phyloP scores from a whole-genome alignment of 306 rosid species.

The Fagus sylvatica region DNA sequence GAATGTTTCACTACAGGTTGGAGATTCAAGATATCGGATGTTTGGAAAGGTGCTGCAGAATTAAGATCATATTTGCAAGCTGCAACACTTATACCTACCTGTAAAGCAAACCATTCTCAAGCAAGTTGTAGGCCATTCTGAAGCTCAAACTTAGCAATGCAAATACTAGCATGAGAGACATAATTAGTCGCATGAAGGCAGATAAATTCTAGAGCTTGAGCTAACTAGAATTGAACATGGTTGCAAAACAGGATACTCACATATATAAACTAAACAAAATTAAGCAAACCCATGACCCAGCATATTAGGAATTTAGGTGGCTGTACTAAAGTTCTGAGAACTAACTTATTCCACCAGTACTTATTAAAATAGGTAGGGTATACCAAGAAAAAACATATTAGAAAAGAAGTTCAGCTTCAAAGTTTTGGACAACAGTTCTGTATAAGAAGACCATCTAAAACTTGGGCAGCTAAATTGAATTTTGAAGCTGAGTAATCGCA shows the following conservation, averaged over 20 bases:
- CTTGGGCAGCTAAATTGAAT: neutral
- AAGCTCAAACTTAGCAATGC: neutral
- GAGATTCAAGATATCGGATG: slow-evolving; percentile 77
- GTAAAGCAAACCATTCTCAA: slow-evolving; percentile 30
- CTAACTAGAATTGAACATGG: neutral
- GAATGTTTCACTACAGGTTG: slow-evolving; percentile 96
- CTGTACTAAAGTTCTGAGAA: neutral
- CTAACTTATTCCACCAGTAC: neutral
- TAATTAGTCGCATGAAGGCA: neutral
- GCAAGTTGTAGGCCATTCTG: slow-evolving; percentile 11
- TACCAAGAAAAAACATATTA: neutral
- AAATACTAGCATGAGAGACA: neutral
- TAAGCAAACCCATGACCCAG: neutral
- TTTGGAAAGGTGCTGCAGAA: slow-evolving; percentile 73
- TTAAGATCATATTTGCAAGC: slow-evolving; percentile 83
- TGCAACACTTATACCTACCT: slow-evolving; percentile 83
- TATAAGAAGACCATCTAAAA: neutral
- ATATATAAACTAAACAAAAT: neutral
- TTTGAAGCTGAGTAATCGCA: neutral
- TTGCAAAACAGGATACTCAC: neutral
- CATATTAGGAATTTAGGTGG: neutral
- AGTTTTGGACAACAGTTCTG: neutral
- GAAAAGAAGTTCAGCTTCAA: neutral
- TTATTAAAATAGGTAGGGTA: neutral
- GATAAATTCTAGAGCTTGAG: neutral